These are phyloP conservation scores for Solanum paucissectum DNA, from an alignment of 257 asterid genomes.

Conservation along the genomic window DNA sequence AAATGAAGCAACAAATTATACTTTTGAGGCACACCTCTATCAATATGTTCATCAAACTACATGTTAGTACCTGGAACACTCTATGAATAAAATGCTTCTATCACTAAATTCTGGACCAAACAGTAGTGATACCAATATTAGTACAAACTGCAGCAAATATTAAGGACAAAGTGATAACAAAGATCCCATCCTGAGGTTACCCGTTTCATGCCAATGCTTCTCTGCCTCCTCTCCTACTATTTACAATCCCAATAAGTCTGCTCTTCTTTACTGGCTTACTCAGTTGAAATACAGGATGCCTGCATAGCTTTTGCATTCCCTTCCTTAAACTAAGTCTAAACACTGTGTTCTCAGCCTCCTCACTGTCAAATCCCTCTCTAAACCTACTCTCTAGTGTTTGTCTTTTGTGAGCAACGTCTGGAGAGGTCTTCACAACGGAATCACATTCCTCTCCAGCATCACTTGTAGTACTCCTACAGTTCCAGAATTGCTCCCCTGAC, in stretches of 20 bases:
- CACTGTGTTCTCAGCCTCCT: conserved; percentile 41
- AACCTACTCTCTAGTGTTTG: conserved; percentile 27
- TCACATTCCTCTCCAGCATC: conserved; percentile 24
- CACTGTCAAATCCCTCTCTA: conserved; percentile 31
- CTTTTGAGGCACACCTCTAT: background rate
- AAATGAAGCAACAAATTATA: background rate
- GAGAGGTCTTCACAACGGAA: background rate
- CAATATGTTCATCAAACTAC: background rate
- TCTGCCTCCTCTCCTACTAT: conserved; percentile 15
- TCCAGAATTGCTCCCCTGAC: conserved; percentile 8
- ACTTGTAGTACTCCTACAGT: conserved; percentile 16
- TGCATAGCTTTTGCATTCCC: conserved; percentile 46
- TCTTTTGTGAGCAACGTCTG: conserved; percentile 19
- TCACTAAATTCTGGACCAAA: conserved; percentile 7
- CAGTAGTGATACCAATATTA: background rate
- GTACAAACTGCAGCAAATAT: background rate
- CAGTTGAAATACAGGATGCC: conserved; percentile 60
- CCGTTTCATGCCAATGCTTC: conserved; percentile 11
- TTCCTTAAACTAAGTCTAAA: conserved; percentile 31
- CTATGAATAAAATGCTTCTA: conserved; percentile 1
- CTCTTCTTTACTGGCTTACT: conserved; percentile 40
- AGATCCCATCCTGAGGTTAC: background rate
- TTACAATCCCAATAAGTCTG: conserved; percentile 16
- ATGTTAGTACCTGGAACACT: conserved; percentile 6
- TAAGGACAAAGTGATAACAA: background rate